Conservation (phyloP, 2,329 filamentous ascomycete species). For the Cercospora sp. region DNA sequence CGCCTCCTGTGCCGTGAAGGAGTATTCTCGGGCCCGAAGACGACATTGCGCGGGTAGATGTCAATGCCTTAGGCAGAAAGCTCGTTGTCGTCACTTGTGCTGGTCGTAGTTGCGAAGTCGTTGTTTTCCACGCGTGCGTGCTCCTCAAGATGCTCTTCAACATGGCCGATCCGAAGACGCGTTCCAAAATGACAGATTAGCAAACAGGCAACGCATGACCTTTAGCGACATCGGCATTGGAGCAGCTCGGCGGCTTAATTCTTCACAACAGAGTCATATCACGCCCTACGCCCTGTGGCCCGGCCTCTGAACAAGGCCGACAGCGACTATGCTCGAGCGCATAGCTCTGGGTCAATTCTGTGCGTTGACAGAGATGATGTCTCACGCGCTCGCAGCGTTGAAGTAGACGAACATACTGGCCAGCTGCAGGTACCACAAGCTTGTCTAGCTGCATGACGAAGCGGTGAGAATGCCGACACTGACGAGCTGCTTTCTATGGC, state of each 20-base stretch:
- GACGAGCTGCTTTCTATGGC: not conserved
- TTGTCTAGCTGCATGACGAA: slow-evolving; percentile 7
- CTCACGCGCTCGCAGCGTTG: no score
- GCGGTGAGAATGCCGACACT: slow-evolving; percentile 2
- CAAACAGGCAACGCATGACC: not conserved
- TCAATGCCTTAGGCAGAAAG: not conserved
- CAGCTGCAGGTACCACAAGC: not conserved
- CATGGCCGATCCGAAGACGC: no score
- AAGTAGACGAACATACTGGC: no score
- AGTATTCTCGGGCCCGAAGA: slow-evolving; percentile 36
- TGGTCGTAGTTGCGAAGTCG: not conserved
- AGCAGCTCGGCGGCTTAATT: not conserved
- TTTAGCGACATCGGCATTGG: slow-evolving; percentile 13
- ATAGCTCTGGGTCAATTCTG: no score
- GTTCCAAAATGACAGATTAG: no score
- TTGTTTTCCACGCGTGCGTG: not conserved
- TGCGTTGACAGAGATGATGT: no score
- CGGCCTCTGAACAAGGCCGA: no score
- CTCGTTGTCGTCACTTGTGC: not conserved
- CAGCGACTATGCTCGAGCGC: no score
- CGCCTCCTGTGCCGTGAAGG: slow-evolving; percentile 47
- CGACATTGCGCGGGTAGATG: not conserved
- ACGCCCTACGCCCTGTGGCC: no score
- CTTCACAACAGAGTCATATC: no score
- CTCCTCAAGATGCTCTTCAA: not conserved